A percentile compares a stretch with the other conserved stretches of the same genome.
Evolutionary conservation across 441 rosid genomes (phyloP).

Genomic region (Pelargonium citronellum): DNA sequence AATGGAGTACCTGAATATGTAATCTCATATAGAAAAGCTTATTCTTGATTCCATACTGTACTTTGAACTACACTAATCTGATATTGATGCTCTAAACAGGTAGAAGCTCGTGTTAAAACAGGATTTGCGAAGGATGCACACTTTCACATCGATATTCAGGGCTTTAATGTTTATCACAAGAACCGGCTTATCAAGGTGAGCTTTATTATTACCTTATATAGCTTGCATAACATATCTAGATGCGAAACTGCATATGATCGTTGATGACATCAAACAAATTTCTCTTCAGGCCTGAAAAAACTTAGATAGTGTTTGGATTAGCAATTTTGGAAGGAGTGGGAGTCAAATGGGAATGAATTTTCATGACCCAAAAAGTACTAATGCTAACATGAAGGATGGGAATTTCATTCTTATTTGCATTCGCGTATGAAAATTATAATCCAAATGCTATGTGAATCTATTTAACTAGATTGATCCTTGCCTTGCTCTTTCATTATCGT

Average conservation of each 20-base stretch:
- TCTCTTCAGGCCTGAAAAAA: too few species aligned
- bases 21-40: slow-evolving; percentile 30
- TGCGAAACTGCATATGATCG: neutral
- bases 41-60: neutral
- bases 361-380: too few species aligned
- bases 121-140: slow-evolving; percentile 97
- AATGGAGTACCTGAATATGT: slow-evolving; percentile 41
- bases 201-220: neutral
- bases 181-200: slow-evolving; percentile 80
- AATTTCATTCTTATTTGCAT: too few species aligned
- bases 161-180: slow-evolving; percentile 93
- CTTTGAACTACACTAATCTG: neutral
- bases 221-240: neutral
- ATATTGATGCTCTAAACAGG: slow-evolving; percentile 16
- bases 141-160: slow-evolving; percentile 82
- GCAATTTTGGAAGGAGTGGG: too few species aligned
- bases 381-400: too few species aligned
- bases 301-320: slow-evolving; percentile 14
- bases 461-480: too few species aligned
- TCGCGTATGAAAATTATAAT: too few species aligned
- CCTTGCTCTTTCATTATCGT: too few species aligned
- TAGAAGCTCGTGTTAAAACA: slow-evolving; percentile 67
- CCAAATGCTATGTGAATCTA: too few species aligned
- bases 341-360: too few species aligned
- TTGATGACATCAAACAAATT: neutral